phyloP scores from a whole-genome alignment of 306 rosid species.

The Herpetospermum pedunculosum region DNA sequence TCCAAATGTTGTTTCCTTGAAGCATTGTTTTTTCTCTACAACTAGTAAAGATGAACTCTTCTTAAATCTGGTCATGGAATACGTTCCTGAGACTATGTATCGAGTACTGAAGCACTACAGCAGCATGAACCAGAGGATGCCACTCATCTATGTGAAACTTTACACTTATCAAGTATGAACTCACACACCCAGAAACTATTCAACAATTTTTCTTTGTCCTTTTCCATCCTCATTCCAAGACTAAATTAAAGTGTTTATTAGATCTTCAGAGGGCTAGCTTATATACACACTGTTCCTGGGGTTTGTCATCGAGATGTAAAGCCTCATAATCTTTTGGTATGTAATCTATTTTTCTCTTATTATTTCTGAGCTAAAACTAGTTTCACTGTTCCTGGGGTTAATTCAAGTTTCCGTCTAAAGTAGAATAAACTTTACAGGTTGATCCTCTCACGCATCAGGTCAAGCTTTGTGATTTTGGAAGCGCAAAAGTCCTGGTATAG shows the following conservation, averaged over 20 bases:
- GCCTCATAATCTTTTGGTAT: conserved; percentile 89
- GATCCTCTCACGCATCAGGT: conserved; percentile 93
- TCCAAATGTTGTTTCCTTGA: conserved; percentile 69
- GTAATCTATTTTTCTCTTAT: conserved; percentile 9
- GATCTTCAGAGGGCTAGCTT: conserved; percentile 90
- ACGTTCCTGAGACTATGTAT: conserved; percentile 78
- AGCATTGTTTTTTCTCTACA: conserved; percentile 85
- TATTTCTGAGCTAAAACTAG: neutral
- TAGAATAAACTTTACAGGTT: conserved; percentile 32
- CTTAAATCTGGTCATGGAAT: conserved; percentile 88
- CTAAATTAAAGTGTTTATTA: conserved; percentile 20
- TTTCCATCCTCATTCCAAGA: conserved; percentile 5
- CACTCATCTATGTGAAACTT: conserved; percentile 81
- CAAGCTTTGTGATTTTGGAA: conserved; percentile 91
- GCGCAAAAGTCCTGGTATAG: conserved; percentile 89
- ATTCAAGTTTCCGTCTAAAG: conserved; percentile 1
- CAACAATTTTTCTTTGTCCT: neutral
- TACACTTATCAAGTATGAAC: conserved; percentile 81
- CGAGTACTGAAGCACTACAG: conserved; percentile 73
- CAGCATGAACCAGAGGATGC: conserved; percentile 81
- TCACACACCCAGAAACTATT: neutral
- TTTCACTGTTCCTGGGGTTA: no score
- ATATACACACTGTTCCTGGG: conserved; percentile 82
- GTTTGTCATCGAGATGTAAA: conserved; percentile 92
- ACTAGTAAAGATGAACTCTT: conserved; percentile 79